Conservation (phyloP, 345 rosid genomes). For the Streptanthus diversifolius region DNA sequence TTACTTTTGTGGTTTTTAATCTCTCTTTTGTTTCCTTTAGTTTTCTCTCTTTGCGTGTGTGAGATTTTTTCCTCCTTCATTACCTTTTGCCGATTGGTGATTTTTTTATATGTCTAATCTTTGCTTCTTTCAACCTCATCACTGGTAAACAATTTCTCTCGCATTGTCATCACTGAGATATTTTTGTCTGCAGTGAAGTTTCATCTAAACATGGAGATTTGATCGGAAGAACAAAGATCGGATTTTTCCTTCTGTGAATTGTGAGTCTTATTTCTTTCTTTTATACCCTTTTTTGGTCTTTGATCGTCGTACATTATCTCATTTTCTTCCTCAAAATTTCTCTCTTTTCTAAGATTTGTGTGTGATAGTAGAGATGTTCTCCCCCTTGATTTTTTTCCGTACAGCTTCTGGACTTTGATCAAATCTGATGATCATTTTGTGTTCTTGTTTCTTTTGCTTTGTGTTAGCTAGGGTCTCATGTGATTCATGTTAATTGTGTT, state of each 20-base stretch:
- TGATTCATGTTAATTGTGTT: background rate
- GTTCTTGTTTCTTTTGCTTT: background rate
- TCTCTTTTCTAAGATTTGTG: background rate
- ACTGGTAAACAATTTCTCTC: constrained; percentile 8
- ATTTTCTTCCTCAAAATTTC: background rate
- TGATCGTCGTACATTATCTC: constrained; percentile 12
- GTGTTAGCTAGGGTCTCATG: background rate
- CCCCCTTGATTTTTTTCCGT: constrained; percentile 8
- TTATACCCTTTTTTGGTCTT: background rate
- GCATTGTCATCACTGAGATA: constrained; percentile 19
- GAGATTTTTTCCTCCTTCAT: constrained; percentile 18
- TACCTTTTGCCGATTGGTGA: constrained; percentile 24
- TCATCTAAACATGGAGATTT: constrained; percentile 17
- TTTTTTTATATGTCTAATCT: background rate
- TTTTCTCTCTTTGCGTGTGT: constrained; percentile 35
- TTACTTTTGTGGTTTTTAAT: constrained; percentile 10
- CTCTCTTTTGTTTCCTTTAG: constrained; percentile 7
- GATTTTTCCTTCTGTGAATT: background rate
- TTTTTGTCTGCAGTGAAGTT: constrained; percentile 4
- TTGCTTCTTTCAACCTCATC: constrained; percentile 30
- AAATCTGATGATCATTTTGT: constrained; percentile 13
- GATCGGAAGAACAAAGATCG: constrained; percentile 23
- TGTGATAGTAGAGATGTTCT: constrained; percentile 15
- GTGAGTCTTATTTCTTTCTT: background rate
- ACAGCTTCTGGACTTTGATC: background rate